Evolutionary conservation across 495 filamentous ascomycete genomes (phyloP).

Genomic region (Penicillium dipodomyicola): DNA sequence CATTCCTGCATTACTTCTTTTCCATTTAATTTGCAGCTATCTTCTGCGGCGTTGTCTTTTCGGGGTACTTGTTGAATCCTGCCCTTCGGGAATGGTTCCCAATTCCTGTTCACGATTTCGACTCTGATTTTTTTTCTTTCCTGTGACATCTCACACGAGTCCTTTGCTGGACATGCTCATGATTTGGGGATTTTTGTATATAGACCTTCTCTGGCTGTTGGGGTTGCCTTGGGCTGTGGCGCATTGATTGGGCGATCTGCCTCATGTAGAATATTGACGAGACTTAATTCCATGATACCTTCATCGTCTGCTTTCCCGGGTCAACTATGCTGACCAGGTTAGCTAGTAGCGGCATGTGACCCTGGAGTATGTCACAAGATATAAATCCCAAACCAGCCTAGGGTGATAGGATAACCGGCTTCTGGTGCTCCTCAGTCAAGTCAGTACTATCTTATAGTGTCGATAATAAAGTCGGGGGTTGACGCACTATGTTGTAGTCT

Average conservation of each 20-base stretch:
- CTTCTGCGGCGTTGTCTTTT: slow-evolving; percentile 20
- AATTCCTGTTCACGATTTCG: slow-evolving; percentile 2
- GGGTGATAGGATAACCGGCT: background rate
- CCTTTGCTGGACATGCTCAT: slow-evolving; percentile 23
- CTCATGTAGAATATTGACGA: slow-evolving; percentile 39
- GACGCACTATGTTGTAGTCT: too few species aligned
- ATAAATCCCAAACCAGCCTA: background rate
- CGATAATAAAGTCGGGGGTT: background rate
- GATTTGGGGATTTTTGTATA: slow-evolving; percentile 33
- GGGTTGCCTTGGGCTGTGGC: slow-evolving; percentile 25
- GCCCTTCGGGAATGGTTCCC: background rate
- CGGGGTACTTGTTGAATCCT: background rate
- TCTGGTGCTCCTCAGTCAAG: background rate
- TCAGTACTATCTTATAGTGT: background rate
- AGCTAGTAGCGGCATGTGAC: background rate
- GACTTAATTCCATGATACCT: slow-evolving; percentile 36
- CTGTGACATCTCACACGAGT: slow-evolving; percentile 15
- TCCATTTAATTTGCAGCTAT: slow-evolving; percentile 22
- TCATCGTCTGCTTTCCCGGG: slow-evolving; percentile 9
- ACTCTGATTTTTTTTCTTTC: slow-evolving; percentile 6
- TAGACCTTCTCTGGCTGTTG: slow-evolving; percentile 31
- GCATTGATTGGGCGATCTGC: slow-evolving; percentile 30
- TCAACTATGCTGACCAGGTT: background rate
- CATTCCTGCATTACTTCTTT: slow-evolving; percentile 17
- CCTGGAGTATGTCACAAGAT: background rate